Percentiles rank a stretch among this genome's conserved stretches.
These are phyloP conservation scores for Nevesoporus exiguus DNA, from an alignment of 768 basidiomycete species.

Conservation along the genomic window DNA sequence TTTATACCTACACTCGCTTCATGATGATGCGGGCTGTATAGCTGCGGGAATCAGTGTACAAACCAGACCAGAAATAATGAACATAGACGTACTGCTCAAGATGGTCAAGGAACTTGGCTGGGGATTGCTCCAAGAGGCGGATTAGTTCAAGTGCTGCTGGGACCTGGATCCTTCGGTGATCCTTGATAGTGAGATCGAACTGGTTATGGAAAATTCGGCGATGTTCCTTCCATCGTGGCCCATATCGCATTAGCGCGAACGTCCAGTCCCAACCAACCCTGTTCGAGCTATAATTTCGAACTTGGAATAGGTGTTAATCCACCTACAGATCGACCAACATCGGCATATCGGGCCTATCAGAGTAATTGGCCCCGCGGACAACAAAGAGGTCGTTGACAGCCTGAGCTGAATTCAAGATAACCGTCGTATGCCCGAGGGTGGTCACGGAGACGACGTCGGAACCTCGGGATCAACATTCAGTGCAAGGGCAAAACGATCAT, in stretches of 20 bases:
- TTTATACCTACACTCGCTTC: constrained; percentile 2
- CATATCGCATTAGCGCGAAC: constrained; percentile 4
- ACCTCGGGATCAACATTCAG: neutral
- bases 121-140: neutral
- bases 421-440: constrained; percentile 1
- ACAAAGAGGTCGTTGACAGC: constrained; percentile 5
- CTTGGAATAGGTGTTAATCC: neutral
- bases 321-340: constrained; percentile 6
- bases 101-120: constrained; percentile 1
- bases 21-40: constrained; percentile 7
- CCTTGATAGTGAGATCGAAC: constrained; percentile 2
- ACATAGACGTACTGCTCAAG: neutral
- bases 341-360: constrained; percentile 2
- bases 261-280: constrained; percentile 9
- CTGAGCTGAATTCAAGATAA: constrained; percentile 1
- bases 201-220: constrained; percentile 6
- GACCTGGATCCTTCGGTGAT: constrained; percentile 1
- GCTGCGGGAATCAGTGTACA: neutral
- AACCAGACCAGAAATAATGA: neutral
- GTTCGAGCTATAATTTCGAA: neutral
- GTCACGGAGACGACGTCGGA: constrained; percentile 3
- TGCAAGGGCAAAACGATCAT: neutral
- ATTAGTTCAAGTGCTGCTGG: constrained; percentile 1
- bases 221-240: constrained; percentile 1
- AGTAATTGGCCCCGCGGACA: constrained; percentile 1